Base-by-base conservation (phyloP, 495 filamentous ascomycete species). In the Xylaria bambusicola region DNA sequence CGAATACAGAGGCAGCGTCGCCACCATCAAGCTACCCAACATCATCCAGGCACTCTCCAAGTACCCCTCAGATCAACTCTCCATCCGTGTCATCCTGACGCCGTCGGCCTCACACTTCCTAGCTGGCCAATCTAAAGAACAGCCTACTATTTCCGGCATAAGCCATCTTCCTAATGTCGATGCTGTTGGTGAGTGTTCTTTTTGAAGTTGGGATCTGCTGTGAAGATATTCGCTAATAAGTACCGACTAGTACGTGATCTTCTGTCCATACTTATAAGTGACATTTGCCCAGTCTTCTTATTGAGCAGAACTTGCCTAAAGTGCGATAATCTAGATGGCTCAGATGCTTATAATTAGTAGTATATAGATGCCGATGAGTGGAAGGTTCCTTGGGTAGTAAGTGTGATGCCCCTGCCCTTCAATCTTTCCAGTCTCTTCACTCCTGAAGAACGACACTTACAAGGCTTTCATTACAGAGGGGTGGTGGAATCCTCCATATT, bases 21-120 rank as follows among this genome's bases (percentile, higher is more conserved):
- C 93, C 46, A 92, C 92, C 8, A 94, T 97, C 74, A 97, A 97
- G 66, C 81, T 97, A 26, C 89, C 89, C 6, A 78, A 81, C 55
- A 92, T 97, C 53, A 69, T 88, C 48, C 54, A 75, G 10, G 72
- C 84, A 1, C 80, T 97, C 6, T 75, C 79, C 51, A 58, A 68
- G n/a, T 68, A 84, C 67, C 46, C 52, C 55, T 56, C 52, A 51
- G 56, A 42, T 8, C 79, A 82, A 58, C 80, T 96, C 40, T 88
- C 87, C 27, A 88, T 97, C 69, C 88, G 90, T 31, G 76, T 97
- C 55, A 73, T 97, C 60, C 76, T 97, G 44, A 93, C 90, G 20
- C 72, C 80, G 15, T 83, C 86, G 12, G 89, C 93, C 1, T 73
- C 80, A 38, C 75, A 83, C 5, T 97, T 96, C 69, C 83, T 97